These are phyloP conservation scores for Brassica incana DNA, from an alignment of 345 rosid genomes.

Conservation along the genomic window DNA sequence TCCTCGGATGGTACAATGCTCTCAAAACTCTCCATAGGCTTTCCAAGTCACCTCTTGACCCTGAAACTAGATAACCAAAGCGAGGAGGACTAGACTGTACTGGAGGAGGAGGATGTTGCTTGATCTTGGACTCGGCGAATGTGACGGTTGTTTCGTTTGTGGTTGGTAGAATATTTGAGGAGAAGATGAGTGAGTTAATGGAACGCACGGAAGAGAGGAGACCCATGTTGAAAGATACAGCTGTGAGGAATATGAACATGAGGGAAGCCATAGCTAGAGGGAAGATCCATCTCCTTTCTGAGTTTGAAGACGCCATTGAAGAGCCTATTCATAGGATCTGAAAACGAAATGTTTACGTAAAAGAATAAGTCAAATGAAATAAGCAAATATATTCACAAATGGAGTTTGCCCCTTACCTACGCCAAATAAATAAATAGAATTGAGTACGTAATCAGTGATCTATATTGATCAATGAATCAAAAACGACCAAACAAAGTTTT, in stretches of 20 bases:
- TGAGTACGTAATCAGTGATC: background rate
- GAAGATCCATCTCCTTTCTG: conserved; percentile 94
- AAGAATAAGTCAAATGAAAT: background rate
- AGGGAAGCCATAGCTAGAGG: conserved; percentile 83
- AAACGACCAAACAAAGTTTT: background rate
- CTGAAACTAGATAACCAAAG: conserved; percentile 93
- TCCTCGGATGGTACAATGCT: conserved; percentile 84
- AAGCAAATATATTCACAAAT: background rate
- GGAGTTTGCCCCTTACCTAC: conserved; percentile 26
- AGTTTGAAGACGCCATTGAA: conserved; percentile 57
- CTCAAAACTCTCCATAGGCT: conserved; percentile 94
- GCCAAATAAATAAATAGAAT: background rate
- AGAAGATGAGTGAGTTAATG: conserved; percentile 68
- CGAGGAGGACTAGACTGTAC: conserved; percentile 54
- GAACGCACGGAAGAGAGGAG: conserved; percentile 71
- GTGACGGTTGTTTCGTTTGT: conserved; percentile 36
- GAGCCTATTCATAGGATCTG: conserved; percentile 34
- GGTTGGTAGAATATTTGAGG: conserved; percentile 40
- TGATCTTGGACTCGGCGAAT: conserved; percentile 60
- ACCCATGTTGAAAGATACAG: conserved; percentile 89
- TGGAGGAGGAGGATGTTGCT: conserved; percentile 41
- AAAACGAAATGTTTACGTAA: conserved; percentile 8
- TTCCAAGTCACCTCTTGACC: conserved; percentile 88
- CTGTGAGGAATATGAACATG: conserved; percentile 66
- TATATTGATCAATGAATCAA: background rate